Evolutionary conservation across 306 rosid species (phyloP).

Genomic region (Vigna nakashimae): DNA sequence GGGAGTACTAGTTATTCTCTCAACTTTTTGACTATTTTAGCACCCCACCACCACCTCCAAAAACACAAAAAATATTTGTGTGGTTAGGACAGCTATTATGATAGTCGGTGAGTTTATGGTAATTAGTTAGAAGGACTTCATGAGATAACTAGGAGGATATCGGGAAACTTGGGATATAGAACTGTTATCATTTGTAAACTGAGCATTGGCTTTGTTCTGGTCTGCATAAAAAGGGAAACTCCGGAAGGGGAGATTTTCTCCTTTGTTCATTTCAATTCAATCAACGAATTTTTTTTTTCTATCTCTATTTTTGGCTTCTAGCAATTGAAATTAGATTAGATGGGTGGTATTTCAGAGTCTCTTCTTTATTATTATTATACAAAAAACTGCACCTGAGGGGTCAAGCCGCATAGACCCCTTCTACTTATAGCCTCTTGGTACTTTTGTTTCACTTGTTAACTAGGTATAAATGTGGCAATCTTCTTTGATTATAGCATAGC

Average conservation of each 20-base stretch:
- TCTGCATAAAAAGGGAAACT: no score
- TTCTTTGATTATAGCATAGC: slow-evolving; percentile 9
- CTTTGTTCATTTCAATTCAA: neutral
- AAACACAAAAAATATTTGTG: neutral
- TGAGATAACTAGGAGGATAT: no score
- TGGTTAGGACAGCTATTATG: no score
- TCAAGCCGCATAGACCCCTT: slow-evolving; percentile 6
- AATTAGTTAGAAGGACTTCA: no score
- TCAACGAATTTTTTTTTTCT: neutral
- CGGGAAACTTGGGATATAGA: no score
- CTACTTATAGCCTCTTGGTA: slow-evolving; percentile 12
- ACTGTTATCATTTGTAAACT: no score
- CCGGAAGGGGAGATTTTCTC: no score
- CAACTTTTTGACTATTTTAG: neutral
- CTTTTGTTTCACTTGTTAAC: slow-evolving; percentile 10
- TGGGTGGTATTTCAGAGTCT: neutral
- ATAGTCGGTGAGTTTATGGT: no score
- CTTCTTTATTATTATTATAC: neutral
- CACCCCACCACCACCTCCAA: neutral
- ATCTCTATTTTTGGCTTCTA: neutral
- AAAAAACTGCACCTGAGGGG: slow-evolving; percentile 6
- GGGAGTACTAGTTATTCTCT: no score
- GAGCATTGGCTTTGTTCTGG: no score
- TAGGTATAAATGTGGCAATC: neutral
- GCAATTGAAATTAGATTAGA: neutral